phyloP scores from a whole-genome alignment of 1,139 yeast species.

The Geotrichum carabidarum region DNA sequence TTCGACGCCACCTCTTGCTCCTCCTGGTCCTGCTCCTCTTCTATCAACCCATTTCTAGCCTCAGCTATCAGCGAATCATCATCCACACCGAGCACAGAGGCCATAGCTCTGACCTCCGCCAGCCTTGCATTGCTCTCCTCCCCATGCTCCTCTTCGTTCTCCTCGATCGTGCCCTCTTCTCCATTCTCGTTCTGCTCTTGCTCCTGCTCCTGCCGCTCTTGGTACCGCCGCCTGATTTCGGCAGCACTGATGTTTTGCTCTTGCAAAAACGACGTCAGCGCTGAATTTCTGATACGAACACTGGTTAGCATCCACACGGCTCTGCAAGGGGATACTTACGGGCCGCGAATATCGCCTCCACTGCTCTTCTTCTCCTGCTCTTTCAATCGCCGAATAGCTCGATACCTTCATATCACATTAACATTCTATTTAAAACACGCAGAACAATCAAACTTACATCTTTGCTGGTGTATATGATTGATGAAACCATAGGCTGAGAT shows the following conservation, averaged over 20 bases:
- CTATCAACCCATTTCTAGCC: not conserved
- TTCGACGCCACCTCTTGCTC: not conserved
- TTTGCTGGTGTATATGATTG: not conserved
- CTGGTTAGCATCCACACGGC: not conserved
- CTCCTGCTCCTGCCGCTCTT: slow-evolving; percentile 34
- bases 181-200: slow-evolving; percentile 5
- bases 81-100: slow-evolving; percentile 13
- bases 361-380: slow-evolving; percentile 4
- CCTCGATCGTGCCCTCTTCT: slow-evolving; percentile 18
- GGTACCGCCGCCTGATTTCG: slow-evolving; percentile 63
- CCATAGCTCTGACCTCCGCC: slow-evolving; percentile 11
- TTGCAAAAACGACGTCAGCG: slow-evolving; percentile 41
- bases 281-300: slow-evolving; percentile 35
- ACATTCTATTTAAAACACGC: too few relatives aligned
- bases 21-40: not conserved
- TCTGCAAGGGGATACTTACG: slow-evolving; percentile 22
- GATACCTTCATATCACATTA: slow-evolving; percentile 4
- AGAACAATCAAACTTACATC: not conserved
- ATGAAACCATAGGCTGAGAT: not conserved
- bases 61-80: slow-evolving; percentile 10
- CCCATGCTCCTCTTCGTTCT: slow-evolving; percentile 20
- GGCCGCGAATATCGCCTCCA: slow-evolving; percentile 28
- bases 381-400: slow-evolving; percentile 14
- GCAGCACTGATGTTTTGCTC: slow-evolving; percentile 63
- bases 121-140: slow-evolving; percentile 16